Evolutionary conservation across 2,329 filamentous ascomycete species (phyloP).

Genomic region (Penicillium sp.): DNA sequence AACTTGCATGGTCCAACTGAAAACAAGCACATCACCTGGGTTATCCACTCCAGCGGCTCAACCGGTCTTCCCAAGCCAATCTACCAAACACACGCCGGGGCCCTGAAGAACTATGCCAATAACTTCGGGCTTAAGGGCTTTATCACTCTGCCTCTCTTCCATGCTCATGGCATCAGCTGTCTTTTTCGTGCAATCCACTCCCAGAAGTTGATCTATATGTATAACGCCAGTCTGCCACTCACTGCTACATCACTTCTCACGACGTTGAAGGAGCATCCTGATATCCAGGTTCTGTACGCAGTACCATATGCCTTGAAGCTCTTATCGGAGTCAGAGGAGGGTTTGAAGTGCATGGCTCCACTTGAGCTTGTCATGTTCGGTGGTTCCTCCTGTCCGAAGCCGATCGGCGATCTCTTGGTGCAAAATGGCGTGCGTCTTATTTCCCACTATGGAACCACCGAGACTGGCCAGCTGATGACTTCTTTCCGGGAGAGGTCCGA

Average conservation of each 20-base stretch:
- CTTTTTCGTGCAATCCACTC: slow-evolving; percentile 56
- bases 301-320: slow-evolving; percentile 67
- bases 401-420: slow-evolving; percentile 57
- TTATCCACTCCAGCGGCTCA: slow-evolving; percentile 56
- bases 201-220: slow-evolving; percentile 53
- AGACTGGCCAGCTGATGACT: slow-evolving; percentile 63
- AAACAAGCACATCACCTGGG: slow-evolving; percentile 33
- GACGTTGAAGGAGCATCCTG: slow-evolving; percentile 41
- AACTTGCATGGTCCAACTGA: slow-evolving; percentile 5
- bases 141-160: slow-evolving; percentile 59
- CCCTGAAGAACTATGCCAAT: slow-evolving; percentile 50
- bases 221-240: slow-evolving; percentile 57
- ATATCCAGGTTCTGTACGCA: slow-evolving; percentile 57
- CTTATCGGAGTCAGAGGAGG: slow-evolving; percentile 58
- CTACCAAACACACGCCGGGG: slow-evolving; percentile 55
- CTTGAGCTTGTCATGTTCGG: slow-evolving; percentile 59
- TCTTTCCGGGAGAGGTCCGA: slow-evolving; percentile 56
- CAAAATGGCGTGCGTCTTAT: slow-evolving; percentile 56
- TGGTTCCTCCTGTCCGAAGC: slow-evolving; percentile 60
- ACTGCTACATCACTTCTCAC: slow-evolving; percentile 51
- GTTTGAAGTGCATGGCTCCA: slow-evolving; percentile 48
- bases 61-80: slow-evolving; percentile 66
- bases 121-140: slow-evolving; percentile 52
- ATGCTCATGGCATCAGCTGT: slow-evolving; percentile 60
- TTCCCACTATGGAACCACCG: slow-evolving; percentile 61